Evolutionary conservation across 768 basidiomycete genomes (phyloP), one percentile per base, ranked within the genome.

Genomic region (Leccinum aurantiacum): DNA sequence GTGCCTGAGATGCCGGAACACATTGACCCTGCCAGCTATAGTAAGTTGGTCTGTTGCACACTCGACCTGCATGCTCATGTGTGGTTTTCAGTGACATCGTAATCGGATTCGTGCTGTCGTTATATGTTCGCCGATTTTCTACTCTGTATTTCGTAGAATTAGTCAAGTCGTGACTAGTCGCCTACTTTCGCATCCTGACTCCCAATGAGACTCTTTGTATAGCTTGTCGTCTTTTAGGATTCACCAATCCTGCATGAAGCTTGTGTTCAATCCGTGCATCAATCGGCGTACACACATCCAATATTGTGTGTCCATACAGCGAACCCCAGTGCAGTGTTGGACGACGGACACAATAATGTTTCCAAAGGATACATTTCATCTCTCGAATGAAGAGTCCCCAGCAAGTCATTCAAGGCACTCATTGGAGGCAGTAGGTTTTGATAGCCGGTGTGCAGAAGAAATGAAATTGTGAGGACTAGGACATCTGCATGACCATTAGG

Each of bases 21-120:
- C 68, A 93, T 98, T 66, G 94, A 97, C 70, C 90, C 94, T 47
- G 89, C 94, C 38, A 95, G 88, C 65, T 98, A 98, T 82, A 98
- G 93, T 95, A 68, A 74, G 92, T 87, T 17, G 27, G 14, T 35
- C 9, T 46, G 5, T 6, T 58, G 54, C 17, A 48, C 3, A 24
- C 25, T 62, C 33, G 55, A n/a, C 7, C 22, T 0, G 22, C 17
- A 54, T 63, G 0, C 51, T 64, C 5, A 60, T 19, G 11, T 19
- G 19, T 8, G 37, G 2, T 50, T 53, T 47, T 9, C 61, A 79
- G 78, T 80, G 78, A 79, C 78, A 6, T 79, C 80, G 63, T 86
- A 72, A 78, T 76, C 44, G 65, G 55, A 57, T 68, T 58, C 49
- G 53, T 59, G 57, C 56, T 62, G 47, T 57, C 49, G 55, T n/a